Evolutionary conservation across 352 stramenopile genomes (phyloP).

Genomic region (Phytophthora chlamydospora): DNA sequence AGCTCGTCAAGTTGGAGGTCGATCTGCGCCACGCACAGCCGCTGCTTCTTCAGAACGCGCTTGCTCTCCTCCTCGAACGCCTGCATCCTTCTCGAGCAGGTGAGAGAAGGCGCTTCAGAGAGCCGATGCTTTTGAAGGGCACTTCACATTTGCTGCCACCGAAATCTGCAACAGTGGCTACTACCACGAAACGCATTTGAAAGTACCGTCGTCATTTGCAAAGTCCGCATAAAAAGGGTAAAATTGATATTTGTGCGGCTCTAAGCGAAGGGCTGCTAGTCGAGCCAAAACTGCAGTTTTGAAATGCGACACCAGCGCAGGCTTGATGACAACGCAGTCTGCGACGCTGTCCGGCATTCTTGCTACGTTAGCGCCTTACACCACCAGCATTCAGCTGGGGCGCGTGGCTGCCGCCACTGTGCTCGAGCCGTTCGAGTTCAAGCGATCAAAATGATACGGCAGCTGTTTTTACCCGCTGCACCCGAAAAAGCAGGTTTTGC

Average conservation of each 20-base stretch:
- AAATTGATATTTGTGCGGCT: not conserved
- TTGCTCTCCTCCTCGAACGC: conserved; percentile 62
- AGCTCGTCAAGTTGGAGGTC: conserved; percentile 68
- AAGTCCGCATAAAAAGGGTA: not conserved
- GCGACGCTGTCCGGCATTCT: not conserved
- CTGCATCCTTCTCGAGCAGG: conserved; percentile 58
- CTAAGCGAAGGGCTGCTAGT: not conserved
- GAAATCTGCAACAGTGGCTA: conserved; percentile 14
- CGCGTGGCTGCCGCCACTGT: not conserved
- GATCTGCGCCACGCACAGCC: conserved; percentile 62
- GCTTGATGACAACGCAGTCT: too few relatives aligned
- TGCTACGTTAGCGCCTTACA: too few relatives aligned
- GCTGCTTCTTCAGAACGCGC: conserved; percentile 78
- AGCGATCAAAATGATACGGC: conserved; percentile 25
- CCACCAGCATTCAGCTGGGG: not conserved
- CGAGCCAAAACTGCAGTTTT: not conserved
- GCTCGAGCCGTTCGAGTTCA: not conserved
- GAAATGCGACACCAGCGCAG: not conserved
- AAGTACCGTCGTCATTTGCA: conserved; percentile 6
- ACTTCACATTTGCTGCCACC: conserved; percentile 6
- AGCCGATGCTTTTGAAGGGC: too few relatives aligned
- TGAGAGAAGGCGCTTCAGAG: too few relatives aligned
- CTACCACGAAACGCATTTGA: conserved; percentile 1
- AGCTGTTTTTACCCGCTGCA: conserved; percentile 4
- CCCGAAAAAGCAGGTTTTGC: not conserved